A percentile compares a stretch with the other conserved stretches of the same genome.
Conservation (phyloP, 176 grass and related monocot genomes). For the Panicum miliaceum region DNA sequence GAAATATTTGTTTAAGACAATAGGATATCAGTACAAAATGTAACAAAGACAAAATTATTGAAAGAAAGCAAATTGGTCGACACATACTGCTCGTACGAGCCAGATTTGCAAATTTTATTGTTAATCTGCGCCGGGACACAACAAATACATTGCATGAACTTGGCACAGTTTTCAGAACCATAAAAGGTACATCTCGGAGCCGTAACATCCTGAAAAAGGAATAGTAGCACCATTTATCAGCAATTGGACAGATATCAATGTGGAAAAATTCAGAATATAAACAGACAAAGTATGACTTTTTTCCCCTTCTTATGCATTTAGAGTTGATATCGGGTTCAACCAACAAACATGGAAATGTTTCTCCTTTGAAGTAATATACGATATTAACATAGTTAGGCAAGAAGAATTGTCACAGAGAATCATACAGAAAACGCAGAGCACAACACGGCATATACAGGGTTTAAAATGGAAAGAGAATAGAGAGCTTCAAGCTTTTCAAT, state of each 20-base stretch:
- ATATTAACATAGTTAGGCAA: neutral
- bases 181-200: conserved; percentile 55
- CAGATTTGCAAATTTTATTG: conserved; percentile 66
- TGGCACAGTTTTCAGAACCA: conserved; percentile 59
- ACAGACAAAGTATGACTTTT: neutral
- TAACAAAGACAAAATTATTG: conserved; percentile 3
- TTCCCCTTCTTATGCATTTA: neutral
- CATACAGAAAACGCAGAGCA: neutral
- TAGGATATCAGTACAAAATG: neutral
- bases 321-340: conserved; percentile 18
- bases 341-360: conserved; percentile 1
- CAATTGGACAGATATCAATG: neutral
- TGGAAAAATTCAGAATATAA: neutral
- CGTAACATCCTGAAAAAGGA: conserved; percentile 70
- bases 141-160: conserved; percentile 76
- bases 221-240: conserved; percentile 34
- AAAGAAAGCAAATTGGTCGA: conserved; percentile 37
- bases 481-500: neutral
- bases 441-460: conserved; percentile 13
- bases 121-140: conserved; percentile 62
- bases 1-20: neutral
- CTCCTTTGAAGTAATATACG: neutral
- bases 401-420: neutral
- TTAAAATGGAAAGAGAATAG: neutral
- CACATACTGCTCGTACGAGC: conserved; percentile 51